Conservation (phyloP, 345 rosid species). For the Aquilaria yunnanensis region DNA sequence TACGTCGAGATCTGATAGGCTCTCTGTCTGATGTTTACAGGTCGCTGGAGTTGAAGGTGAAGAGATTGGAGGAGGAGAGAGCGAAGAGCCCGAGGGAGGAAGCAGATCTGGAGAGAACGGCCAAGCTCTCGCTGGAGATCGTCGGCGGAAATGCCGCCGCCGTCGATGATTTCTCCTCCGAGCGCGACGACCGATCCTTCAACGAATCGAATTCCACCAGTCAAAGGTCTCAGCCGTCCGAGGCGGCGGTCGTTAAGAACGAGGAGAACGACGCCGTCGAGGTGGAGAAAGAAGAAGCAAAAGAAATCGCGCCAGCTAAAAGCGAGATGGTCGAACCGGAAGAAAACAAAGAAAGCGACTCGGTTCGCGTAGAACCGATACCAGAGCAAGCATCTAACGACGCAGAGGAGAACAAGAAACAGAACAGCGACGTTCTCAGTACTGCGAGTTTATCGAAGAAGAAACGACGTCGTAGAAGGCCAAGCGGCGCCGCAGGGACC, state of each 20-base stretch:
- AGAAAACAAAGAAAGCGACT: conserved; percentile 13
- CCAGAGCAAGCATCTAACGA: conserved; percentile 14
- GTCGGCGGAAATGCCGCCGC: conserved; percentile 17
- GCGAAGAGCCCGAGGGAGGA: conserved; percentile 28
- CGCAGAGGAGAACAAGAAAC: conserved; percentile 16
- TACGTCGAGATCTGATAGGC: conserved; percentile 29
- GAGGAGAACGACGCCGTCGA: conserved; percentile 21
- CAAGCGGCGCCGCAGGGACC: conserved; percentile 12
- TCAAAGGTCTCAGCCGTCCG: conserved; percentile 25
- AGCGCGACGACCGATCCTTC: conserved; percentile 38
- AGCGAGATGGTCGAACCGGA: conserved; percentile 21
- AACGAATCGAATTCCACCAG: conserved; percentile 49
- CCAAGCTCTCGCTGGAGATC: conserved; percentile 11
- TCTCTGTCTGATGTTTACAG: conserved; percentile 22
- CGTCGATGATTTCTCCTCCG: conserved; percentile 26
- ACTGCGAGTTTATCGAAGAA: conserved; percentile 33
- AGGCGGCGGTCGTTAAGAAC: conserved; percentile 8
- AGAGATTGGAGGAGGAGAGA: conserved; percentile 48
- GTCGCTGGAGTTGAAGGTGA: conserved; percentile 50
- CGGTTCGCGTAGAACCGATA: conserved; percentile 12
- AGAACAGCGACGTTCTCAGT: conserved; percentile 48
- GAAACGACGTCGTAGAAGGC: conserved; percentile 27
- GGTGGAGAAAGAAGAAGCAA: conserved; percentile 4
- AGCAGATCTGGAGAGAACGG: conserved; percentile 33
- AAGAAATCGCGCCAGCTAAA: conserved; percentile 11